These are phyloP conservation scores for Penicillium coffeae DNA, from an alignment of 495 filamentous ascomycete genomes.

Conservation along the genomic window DNA sequence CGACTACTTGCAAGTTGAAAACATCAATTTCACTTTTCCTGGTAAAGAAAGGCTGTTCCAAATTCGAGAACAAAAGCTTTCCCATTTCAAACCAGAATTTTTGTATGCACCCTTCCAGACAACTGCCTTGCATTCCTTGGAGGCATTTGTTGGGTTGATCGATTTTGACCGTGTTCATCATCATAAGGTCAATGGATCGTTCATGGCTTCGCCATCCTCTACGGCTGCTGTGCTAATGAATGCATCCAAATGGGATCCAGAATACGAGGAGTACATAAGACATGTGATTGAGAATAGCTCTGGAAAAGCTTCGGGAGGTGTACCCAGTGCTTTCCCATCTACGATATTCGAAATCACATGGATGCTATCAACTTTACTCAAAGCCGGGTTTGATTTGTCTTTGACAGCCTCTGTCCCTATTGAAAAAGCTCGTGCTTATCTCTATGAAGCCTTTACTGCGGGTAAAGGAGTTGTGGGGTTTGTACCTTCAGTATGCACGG, in stretches of 20 bases:
- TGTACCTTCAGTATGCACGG: conserved; percentile 18
- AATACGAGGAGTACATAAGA: conserved; percentile 31
- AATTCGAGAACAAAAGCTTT: conserved; percentile 19
- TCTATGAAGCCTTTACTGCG: neutral
- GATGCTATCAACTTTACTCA: conserved; percentile 10
- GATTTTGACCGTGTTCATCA: conserved; percentile 42
- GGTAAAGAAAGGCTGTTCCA: neutral
- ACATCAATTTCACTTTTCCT: neutral
- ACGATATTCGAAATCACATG: conserved; percentile 42
- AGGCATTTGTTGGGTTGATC: conserved; percentile 42
- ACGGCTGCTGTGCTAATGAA: conserved; percentile 47
- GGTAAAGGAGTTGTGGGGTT: conserved; percentile 20
- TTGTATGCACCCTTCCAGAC: conserved; percentile 28
- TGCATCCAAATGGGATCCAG: conserved; percentile 34
- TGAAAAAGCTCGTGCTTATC: neutral
- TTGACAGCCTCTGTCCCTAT: neutral
- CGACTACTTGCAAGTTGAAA: neutral
- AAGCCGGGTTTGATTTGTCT: conserved; percentile 3
- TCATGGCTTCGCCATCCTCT: conserved; percentile 48
- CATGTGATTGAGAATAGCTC: conserved; percentile 22
- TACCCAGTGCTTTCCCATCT: conserved; percentile 23
- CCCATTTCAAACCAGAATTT: conserved; percentile 18
- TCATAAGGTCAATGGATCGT: conserved; percentile 39
- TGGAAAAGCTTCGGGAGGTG: conserved; percentile 26
- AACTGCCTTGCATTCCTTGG: conserved; percentile 43